phyloP scores from a whole-genome alignment of 805 yeast species.

The Candida gorgasii region DNA sequence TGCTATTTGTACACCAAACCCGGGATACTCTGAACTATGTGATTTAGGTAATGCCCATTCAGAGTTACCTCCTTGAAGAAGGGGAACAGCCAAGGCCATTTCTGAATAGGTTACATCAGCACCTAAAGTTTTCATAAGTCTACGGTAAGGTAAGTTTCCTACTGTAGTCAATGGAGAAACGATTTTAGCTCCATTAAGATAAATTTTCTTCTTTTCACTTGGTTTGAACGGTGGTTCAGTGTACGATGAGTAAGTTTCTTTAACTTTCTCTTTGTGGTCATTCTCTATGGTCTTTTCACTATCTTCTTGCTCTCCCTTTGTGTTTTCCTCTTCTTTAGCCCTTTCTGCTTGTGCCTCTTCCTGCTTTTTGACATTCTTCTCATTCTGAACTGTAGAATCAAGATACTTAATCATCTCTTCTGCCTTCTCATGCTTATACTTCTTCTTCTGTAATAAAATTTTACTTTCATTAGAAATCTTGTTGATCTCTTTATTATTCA shows the following conservation, averaged over 20 bases:
- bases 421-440: constrained; percentile 57
- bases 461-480: constrained; percentile 51
- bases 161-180: constrained; percentile 97
- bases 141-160: constrained; percentile 92
- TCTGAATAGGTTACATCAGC: constrained; percentile 94
- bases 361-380: constrained; percentile 33
- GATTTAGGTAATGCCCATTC: constrained; percentile 98
- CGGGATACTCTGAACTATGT: constrained; percentile 77
- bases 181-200: constrained; percentile 74
- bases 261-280: constrained; percentile 30
- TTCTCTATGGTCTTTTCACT: too few relatives aligned
- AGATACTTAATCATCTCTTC: constrained; percentile 61
- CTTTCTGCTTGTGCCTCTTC: too few relatives aligned
- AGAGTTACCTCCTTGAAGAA: constrained; percentile 84
- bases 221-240: constrained; percentile 76
- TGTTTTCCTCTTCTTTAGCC: too few relatives aligned
- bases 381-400: constrained; percentile 56
- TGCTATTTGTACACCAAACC: constrained; percentile 93
- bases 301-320: too few relatives aligned
- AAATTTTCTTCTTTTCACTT: constrained; percentile 76
- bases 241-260: constrained; percentile 50
- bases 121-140: constrained; percentile 86
- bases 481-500: constrained; percentile 61
- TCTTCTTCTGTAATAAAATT: constrained; percentile 56
- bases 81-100: constrained; percentile 88